These are phyloP conservation scores for Strigomonas culicis DNA, from an alignment of 208 protist species.

Conservation along the genomic window DNA sequence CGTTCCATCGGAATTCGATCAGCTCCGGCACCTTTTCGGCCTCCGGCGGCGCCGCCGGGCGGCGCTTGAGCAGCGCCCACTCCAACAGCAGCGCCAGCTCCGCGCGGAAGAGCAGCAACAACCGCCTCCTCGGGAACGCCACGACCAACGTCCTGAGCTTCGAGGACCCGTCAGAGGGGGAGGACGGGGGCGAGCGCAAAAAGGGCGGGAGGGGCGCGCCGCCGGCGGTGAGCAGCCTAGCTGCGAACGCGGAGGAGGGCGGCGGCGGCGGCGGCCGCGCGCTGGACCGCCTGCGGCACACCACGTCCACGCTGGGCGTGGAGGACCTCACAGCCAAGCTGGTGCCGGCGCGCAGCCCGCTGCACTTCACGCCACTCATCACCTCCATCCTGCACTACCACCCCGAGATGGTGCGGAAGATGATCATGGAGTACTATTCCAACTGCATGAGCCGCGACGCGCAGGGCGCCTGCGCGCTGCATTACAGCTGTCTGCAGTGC, in stretches of 20 bases:
- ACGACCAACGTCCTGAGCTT: not conserved
- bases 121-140: not conserved
- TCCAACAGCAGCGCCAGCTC: not conserved
- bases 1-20: not conserved
- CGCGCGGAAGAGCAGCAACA: not conserved
- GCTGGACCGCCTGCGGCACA: not conserved
- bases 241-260: no score
- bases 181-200: not conserved
- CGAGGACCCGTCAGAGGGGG: not conserved
- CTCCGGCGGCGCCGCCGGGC: not conserved
- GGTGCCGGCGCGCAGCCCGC: constrained; percentile 26
- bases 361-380: constrained; percentile 66
- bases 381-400: constrained; percentile 75
- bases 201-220: constrained; percentile 1
- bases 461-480: constrained; percentile 68
- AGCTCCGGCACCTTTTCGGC: no score
- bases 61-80: not conserved
- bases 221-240: no score
- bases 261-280: no score
- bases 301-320: not conserved
- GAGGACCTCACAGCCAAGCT: not conserved
- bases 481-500: constrained; percentile 14
- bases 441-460: constrained; percentile 73
- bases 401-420: constrained; percentile 74
- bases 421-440: constrained; percentile 63